Evolutionary conservation across 2,329 filamentous ascomycete species (phyloP).

Genomic region (Aspergillus sp.): DNA sequence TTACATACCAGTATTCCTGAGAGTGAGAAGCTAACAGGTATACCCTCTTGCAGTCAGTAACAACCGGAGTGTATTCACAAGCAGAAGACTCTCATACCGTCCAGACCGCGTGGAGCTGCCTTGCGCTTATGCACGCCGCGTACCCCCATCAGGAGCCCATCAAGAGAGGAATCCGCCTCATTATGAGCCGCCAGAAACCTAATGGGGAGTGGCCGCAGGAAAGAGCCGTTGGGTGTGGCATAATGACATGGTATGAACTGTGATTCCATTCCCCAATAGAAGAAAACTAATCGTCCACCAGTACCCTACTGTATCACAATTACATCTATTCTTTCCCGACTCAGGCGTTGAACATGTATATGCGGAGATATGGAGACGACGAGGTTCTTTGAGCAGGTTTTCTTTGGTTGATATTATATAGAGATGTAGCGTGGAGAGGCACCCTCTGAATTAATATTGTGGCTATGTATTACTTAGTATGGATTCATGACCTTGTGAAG

Average conservation of each 20-base stretch:
- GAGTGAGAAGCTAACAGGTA: too few species aligned
- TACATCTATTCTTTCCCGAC: slow-evolving; percentile 9
- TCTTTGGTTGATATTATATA: accelerated
- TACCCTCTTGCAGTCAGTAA: too few species aligned
- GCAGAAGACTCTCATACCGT: not conserved
- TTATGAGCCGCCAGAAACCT: slow-evolving; percentile 7
- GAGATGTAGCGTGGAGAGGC: too few species aligned
- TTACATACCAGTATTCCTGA: not conserved
- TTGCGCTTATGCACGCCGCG: not conserved
- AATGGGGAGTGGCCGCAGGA: slow-evolving; percentile 12
- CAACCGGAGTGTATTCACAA: not conserved
- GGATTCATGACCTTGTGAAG: too few species aligned
- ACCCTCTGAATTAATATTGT: too few species aligned
- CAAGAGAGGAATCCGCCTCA: not conserved
- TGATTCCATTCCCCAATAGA: not conserved
- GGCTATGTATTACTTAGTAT: too few species aligned
- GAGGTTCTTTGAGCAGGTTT: too few species aligned
- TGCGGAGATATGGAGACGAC: not conserved
- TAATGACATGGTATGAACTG: slow-evolving; percentile 3
- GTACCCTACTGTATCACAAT: slow-evolving; percentile 5
- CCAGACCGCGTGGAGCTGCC: not conserved
- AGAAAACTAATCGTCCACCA: not conserved
- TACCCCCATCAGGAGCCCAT: slow-evolving; percentile 3
- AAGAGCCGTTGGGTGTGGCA: not conserved
- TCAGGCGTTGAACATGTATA: slow-evolving; percentile 4